Evolutionary conservation across 176 grass and related monocot species (phyloP), one percentile per base, ranked within the genome.

Genomic region (Oryza punctata): DNA sequence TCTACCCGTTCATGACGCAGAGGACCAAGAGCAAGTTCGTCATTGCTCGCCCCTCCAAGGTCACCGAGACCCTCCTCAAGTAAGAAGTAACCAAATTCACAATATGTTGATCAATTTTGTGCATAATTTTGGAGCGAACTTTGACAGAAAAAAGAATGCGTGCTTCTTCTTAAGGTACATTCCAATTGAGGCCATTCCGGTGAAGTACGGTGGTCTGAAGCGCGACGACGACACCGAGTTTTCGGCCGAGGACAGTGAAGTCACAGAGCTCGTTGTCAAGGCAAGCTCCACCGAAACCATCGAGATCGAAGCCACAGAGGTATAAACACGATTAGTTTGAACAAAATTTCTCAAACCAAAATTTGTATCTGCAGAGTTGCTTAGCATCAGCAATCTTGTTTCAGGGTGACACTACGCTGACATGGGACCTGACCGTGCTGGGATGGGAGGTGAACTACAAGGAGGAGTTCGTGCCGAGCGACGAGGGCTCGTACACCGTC

Each of bases 401-500:
- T 28, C 86, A 98, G 96, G 91, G 65, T 52, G 96, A 87, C 19
- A 69, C 69, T 1, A 93, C 89, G 27, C 63, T 94, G 78, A 63
- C 87, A 19, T 99, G 96, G 96, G 93, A 96, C 64, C 11, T 99
- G 81, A 88, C 79, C 37, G 96, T 99, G 73, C 67, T 99, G 26
- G 96, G 93, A 2, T 99, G 96, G 96, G 96, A 99, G 50, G 96
- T 98, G 85, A 89, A 85, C 85, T 98, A 98, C 87, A 98, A 87
- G 81, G 96, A 98, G 86, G 96, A 98, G 86, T 98, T 98, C 66
- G 81, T 96, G 75, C 93, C 96, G 2, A 79, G 75, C 7, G 89
- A 98, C 63, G 93, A 94, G 86, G 93, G 91, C 50, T 89, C 93
- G 6, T 98, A 98, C 89, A 95, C 93, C 71, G 89, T 92, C 67